These are phyloP conservation scores for Suhomyces yuchorum DNA, from an alignment of 1,139 yeast genomes.

Conservation along the genomic window DNA sequence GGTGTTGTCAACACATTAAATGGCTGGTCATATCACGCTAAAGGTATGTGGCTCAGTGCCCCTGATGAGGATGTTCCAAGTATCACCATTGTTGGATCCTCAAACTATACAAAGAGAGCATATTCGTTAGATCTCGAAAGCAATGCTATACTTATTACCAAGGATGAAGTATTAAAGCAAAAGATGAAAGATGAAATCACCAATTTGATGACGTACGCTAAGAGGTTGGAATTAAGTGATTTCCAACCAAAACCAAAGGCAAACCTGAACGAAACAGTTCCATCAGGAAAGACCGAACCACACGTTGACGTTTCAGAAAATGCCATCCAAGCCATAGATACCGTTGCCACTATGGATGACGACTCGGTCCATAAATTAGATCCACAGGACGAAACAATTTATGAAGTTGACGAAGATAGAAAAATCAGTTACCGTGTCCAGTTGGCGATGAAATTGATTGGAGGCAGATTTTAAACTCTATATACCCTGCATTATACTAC, in stretches of 20 bases:
- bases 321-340: conserved; percentile 18
- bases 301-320: conserved; percentile 16
- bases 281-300: conserved; percentile 1
- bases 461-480: conserved; percentile 55
- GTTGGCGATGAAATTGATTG: conserved; percentile 64
- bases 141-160: conserved; percentile 77
- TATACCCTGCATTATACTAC: conserved; percentile 1
- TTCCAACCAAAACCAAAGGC: conserved; percentile 45
- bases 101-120: conserved; percentile 90
- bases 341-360: conserved; percentile 14
- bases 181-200: conserved; percentile 65
- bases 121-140: conserved; percentile 86
- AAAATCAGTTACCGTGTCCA: conserved; percentile 60
- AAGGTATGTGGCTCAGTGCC: conserved; percentile 84
- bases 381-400: conserved; percentile 23
- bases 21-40: conserved; percentile 99
- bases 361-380: conserved; percentile 9
- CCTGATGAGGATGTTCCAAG: conserved; percentile 64
- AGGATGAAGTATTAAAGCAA: conserved; percentile 57
- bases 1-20: conserved; percentile 78
- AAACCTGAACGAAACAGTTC: neutral
- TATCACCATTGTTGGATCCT: conserved; percentile 84
- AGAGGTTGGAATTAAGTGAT: conserved; percentile 54
- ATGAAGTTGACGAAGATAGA: conserved; percentile 54
- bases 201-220: conserved; percentile 57